These are phyloP conservation scores for Neospora caninum DNA, from an alignment of 169 alveolate species.

Conservation along the genomic window DNA sequence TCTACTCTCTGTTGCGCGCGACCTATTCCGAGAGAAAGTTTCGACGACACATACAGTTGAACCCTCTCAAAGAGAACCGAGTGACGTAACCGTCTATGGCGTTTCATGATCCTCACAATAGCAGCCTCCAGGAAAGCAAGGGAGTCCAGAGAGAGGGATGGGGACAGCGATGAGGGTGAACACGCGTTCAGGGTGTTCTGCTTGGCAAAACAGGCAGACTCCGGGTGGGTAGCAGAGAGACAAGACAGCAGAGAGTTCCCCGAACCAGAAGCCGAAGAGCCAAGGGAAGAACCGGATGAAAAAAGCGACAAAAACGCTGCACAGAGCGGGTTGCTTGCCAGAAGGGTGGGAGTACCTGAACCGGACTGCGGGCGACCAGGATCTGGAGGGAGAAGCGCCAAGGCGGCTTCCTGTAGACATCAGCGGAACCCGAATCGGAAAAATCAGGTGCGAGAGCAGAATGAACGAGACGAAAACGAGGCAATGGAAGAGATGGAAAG, in stretches of 20 bases:
- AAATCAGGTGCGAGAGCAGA: too few relatives aligned
- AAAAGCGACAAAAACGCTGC: background rate
- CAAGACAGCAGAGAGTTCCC: too few relatives aligned
- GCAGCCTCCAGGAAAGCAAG: slow-evolving; percentile 15
- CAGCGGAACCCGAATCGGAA: background rate
- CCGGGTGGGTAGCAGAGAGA: too few relatives aligned
- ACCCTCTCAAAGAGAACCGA: background rate
- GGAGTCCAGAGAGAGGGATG: background rate
- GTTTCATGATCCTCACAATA: background rate
- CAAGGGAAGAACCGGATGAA: background rate
- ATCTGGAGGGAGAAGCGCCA: background rate
- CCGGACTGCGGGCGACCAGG: background rate
- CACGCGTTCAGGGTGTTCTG: background rate
- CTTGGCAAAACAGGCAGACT: too few relatives aligned
- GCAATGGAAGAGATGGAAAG: too few relatives aligned
- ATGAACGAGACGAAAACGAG: too few relatives aligned
- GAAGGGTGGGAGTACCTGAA: background rate
- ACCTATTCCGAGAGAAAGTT: too few relatives aligned
- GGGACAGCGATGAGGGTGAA: background rate
- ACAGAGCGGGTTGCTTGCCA: background rate
- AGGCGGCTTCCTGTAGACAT: background rate
- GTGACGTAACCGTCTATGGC: background rate
- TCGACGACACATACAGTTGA: background rate
- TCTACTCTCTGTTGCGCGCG: too few relatives aligned
- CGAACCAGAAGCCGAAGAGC: background rate